Percentiles rank a stretch among this genome's conserved stretches.
Conservation (phyloP, 169 alveolate genomes). For the Eimeria nieschulzi region DNA sequence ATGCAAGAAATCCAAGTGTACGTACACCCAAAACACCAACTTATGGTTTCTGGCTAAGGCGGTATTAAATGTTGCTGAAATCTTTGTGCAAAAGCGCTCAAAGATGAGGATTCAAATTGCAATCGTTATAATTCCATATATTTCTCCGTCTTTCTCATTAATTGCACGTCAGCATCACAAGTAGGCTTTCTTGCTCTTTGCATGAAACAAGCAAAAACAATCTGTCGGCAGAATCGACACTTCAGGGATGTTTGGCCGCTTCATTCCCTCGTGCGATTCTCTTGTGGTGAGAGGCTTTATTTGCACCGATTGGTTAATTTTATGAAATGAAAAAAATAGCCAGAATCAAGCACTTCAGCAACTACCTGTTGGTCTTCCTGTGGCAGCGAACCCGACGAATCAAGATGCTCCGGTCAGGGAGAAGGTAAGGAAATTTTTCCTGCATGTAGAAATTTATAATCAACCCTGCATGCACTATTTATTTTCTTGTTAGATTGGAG, state of each 20-base stretch:
- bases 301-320: neutral
- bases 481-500: neutral
- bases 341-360: slow-evolving; percentile 8
- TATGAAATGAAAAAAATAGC: neutral
- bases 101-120: neutral
- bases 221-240: neutral
- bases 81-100: neutral
- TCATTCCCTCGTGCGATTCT: neutral
- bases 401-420: slow-evolving; percentile 22
- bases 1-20: neutral
- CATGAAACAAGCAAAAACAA: neutral
- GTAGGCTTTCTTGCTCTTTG: neutral
- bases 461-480: neutral
- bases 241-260: neutral
- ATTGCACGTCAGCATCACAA: neutral
- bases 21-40: neutral
- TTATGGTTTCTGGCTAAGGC: too few species aligned
- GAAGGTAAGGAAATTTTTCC: neutral
- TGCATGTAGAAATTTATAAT: neutral
- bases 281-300: slow-evolving; percentile 2
- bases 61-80: too few species aligned
- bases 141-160: neutral
- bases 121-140: neutral
- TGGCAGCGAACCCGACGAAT: neutral
- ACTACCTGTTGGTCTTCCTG: slow-evolving; percentile 15